Conservation (phyloP, 805 yeast genomes). For the Candida suzukii region DNA sequence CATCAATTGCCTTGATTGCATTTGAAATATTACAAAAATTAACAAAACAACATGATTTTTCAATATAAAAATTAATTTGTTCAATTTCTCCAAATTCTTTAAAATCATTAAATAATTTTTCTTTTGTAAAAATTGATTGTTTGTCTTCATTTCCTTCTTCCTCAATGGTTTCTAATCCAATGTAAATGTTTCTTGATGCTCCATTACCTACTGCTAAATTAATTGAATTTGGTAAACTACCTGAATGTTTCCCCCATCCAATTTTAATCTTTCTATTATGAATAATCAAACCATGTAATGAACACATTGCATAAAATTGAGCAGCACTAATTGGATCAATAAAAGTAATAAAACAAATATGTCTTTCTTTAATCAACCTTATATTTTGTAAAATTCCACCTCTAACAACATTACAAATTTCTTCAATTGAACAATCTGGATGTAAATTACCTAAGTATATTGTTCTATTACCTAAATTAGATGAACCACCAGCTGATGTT, state of each 20-base stretch:
- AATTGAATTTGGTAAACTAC: slow-evolving; percentile 81
- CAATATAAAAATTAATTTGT: slow-evolving; percentile 81
- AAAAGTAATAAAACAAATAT: slow-evolving; percentile 90
- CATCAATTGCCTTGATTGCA: slow-evolving; percentile 89
- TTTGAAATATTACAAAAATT: slow-evolving; percentile 87
- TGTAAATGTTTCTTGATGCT: slow-evolving; percentile 87
- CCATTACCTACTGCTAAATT: slow-evolving; percentile 89
- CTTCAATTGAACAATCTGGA: slow-evolving; percentile 82
- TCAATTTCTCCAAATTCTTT: slow-evolving; percentile 88
- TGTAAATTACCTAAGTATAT: slow-evolving; percentile 88
- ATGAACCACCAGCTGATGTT: slow-evolving; percentile 88
- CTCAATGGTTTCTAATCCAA: too few relatives aligned
- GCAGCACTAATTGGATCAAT: slow-evolving; percentile 97
- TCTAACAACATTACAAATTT: slow-evolving; percentile 90
- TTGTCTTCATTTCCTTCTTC: too few relatives aligned
- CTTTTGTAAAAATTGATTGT: slow-evolving; percentile 26
- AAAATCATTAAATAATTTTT: slow-evolving; percentile 64
- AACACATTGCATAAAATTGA: slow-evolving; percentile 92
- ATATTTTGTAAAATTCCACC: slow-evolving; percentile 89
- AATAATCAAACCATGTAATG: slow-evolving; percentile 79
- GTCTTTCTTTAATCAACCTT: slow-evolving; percentile 74
- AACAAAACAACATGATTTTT: slow-evolving; percentile 83
- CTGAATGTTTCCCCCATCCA: slow-evolving; percentile 98
- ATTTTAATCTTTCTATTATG: slow-evolving; percentile 83
- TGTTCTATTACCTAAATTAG: slow-evolving; percentile 87